Base-by-base conservation (phyloP, 163 green algal species). In the Coccomyxa subellipsoidea region DNA sequence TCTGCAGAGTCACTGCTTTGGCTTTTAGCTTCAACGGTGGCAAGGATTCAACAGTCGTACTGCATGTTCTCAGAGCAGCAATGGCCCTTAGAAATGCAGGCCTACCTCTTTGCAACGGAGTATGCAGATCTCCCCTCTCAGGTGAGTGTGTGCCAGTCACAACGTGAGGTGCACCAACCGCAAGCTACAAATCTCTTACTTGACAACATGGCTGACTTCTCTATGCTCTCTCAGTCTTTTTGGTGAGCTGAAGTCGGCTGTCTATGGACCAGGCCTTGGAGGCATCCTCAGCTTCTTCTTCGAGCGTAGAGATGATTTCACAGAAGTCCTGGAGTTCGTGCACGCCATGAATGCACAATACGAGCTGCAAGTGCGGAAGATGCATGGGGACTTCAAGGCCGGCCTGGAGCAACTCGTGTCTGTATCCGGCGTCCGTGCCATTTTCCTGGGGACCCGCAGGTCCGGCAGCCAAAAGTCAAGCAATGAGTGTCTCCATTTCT, bases 11-110 rank as follows among this genome's bases (percentile, higher is more conserved):
- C 8, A n/a, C 84, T 38, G 88, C 87, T 38, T 39, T 94, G 9
- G 93, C 94, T 0, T 93, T 98, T 76, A 97, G 93, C 85, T 98
- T 98, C 88, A 98, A 98, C 75, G 95, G 94, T 7, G 95, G 95
- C 80, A 98, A 98, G 82, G 95, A 98, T 79, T 97, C 92, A 4
- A 98, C 94, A 2, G 93, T 97, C 9, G 83, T 98, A 29, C 91
- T 98, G 53, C 95, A 98, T 80, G 80, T 98, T 36, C 87, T 92
- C 23, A 80, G 91, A 0, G 90, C 87, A 31, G 85, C 91, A 5
- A 36, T 90, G 25, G 84, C 71, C n/a, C n/a, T 73, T 9, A 73
- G 66, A 34, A 18, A 36, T 4, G n/a, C 18, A 23, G 21, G 29
- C 12, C 66, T 23, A 18, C 27, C 66, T 9, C 66, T 38, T 23